phyloP scores from a whole-genome alignment of 345 rosid species.

The Salix suchowensis region DNA sequence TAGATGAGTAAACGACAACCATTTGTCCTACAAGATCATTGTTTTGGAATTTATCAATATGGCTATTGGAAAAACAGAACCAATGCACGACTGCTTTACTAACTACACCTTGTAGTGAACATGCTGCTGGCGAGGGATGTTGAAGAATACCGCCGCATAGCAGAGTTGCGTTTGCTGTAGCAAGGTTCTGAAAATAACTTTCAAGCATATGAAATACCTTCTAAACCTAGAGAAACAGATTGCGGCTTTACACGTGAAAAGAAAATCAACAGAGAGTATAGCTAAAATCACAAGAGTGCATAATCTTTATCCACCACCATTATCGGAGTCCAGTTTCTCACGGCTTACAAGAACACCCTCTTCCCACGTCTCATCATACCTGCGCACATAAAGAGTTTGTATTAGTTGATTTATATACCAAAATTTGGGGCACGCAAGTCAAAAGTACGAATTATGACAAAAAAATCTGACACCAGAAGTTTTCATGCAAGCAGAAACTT shows the following conservation, averaged over 20 bases:
- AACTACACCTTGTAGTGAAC: not conserved
- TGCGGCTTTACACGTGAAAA: not conserved
- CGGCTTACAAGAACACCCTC: slow-evolving; percentile 57
- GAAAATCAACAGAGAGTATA: not conserved
- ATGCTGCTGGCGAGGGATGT: not conserved
- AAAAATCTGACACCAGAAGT: no score
- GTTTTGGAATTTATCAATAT: no score
- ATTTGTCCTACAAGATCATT: no score
- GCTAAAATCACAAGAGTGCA: not conserved
- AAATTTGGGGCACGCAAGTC: not conserved
- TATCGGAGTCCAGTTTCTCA: slow-evolving; percentile 44
- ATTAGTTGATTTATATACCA: not conserved
- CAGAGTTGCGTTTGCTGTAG: not conserved
- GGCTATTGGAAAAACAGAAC: no score
- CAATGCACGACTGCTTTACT: not conserved
- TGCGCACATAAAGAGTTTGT: slow-evolving; percentile 10
- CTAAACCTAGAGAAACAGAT: not conserved
- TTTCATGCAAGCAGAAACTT: no score
- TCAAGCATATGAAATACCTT: not conserved
- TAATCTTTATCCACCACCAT: slow-evolving; percentile 1
- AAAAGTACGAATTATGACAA: no score
- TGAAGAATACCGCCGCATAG: not conserved
- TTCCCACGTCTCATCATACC: slow-evolving; percentile 75
- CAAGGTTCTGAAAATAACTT: not conserved
- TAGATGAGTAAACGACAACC: no score